Conservation (phyloP, 129 eudicot species). For the sunflower (Helianthus annuus) region DNA sequence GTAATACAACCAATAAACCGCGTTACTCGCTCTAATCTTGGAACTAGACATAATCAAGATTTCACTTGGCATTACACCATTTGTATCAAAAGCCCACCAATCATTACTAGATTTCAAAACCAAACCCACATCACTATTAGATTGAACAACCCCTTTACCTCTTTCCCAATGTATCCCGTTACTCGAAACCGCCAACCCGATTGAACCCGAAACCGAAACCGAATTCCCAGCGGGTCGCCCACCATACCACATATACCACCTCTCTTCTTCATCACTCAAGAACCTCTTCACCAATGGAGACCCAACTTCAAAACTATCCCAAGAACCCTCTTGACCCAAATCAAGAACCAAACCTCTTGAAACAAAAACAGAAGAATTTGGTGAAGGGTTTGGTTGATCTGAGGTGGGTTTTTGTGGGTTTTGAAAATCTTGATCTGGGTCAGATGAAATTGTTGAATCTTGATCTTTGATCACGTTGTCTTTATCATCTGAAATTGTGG, state of each 20-base stretch:
- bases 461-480: conserved; percentile 47
- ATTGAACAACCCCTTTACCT: conserved; percentile 51
- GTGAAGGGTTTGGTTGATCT: conserved; percentile 27
- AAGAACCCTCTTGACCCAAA: conserved; percentile 55
- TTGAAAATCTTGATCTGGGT: conserved; percentile 32
- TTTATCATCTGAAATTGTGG: conserved; percentile 49
- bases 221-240: conserved; percentile 54
- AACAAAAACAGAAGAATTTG: conserved; percentile 40
- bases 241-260: conserved; percentile 97
- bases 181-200: conserved; percentile 88
- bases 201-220: conserved; percentile 42
- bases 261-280: conserved; percentile 85
- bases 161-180: conserved; percentile 94
- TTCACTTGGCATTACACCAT: conserved; percentile 70
- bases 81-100: conserved; percentile 98
- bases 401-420: conserved; percentile 39
- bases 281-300: conserved; percentile 90
- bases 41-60: conserved; percentile 80
- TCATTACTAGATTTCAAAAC: conserved; percentile 68
- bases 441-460: conserved; percentile 32
- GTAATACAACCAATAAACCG: conserved; percentile 91
- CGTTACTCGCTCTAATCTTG: conserved; percentile 61
- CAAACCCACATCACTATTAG: conserved; percentile 66
- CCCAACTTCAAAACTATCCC: conserved; percentile 84
- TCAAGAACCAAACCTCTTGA: conserved; percentile 77